phyloP scores from a whole-genome alignment of 306 rosid species.

The Vigna hirtella region DNA sequence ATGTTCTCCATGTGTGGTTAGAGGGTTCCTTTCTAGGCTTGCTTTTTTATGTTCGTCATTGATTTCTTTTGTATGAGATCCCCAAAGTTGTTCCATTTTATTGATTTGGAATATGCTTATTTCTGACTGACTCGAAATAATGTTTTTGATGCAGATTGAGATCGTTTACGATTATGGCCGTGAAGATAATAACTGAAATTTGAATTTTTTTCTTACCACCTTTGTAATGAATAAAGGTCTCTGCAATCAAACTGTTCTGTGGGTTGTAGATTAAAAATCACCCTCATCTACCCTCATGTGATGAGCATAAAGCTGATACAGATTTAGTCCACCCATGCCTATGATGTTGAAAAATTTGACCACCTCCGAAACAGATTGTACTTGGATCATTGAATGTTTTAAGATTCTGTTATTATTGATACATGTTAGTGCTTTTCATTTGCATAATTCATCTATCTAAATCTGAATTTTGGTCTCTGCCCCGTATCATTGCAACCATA shows the following conservation, averaged over 20 bases:
- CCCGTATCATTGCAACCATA: not conserved
- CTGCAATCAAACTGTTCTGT: conserved; percentile 40
- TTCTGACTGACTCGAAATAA: conserved; percentile 40
- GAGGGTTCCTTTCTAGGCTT: conserved; percentile 13
- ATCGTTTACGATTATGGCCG: conserved; percentile 83
- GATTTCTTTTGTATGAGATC: not conserved
- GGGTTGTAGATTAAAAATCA: conserved; percentile 35
- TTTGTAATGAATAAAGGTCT: conserved; percentile 69
- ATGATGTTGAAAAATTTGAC: conserved; percentile 44
- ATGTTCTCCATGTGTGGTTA: not conserved
- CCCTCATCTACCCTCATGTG: not conserved
- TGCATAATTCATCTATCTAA: not conserved
- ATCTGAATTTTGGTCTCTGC: not conserved
- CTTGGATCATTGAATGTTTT: conserved; percentile 17
- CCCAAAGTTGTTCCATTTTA: not conserved
- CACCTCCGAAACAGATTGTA: conserved; percentile 5
- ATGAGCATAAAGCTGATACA: conserved; percentile 36
- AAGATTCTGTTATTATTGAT: conserved; percentile 11
- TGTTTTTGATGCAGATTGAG: conserved; percentile 69
- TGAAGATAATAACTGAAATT: conserved; percentile 74
- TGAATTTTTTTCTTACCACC: conserved; percentile 29
- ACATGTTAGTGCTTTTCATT: conserved; percentile 12
- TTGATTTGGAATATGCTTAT: conserved; percentile 34
- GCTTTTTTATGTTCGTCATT: conserved; percentile 6
- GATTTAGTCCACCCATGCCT: conserved; percentile 46